Conservation (phyloP, 2,329 filamentous ascomycete genomes). For the Delphinella strobiligena region DNA sequence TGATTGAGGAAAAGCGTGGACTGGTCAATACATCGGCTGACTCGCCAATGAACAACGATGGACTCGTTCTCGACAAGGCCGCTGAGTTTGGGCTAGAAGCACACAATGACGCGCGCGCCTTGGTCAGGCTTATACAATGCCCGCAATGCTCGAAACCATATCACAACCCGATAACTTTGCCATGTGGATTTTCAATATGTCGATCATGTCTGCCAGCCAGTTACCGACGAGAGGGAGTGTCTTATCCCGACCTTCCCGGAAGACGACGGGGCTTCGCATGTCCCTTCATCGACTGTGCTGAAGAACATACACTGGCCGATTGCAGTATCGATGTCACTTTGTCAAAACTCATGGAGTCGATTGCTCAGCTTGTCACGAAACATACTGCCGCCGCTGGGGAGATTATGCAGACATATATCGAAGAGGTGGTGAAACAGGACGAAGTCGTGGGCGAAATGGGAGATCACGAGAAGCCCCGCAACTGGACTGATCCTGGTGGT, state of each 20-base stretch:
- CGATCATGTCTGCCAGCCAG: conserved; percentile 58
- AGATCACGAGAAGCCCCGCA: conserved; percentile 24
- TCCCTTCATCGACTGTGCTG: conserved; percentile 52
- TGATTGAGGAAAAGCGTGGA: too few relatives aligned
- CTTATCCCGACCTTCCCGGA: conserved; percentile 59
- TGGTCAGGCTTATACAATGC: conserved; percentile 70
- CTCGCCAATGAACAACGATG: conserved; percentile 35
- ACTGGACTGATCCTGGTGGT: conserved; percentile 40
- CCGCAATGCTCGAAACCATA: conserved; percentile 58
- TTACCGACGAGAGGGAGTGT: conserved; percentile 55
- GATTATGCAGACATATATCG: conserved; percentile 15
- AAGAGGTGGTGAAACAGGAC: conserved; percentile 28
- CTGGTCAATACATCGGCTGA: too few relatives aligned
- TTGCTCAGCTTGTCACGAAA: conserved; percentile 41
- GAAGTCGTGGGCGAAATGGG: conserved; percentile 19
- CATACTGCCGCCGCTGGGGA: conserved; percentile 22
- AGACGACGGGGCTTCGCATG: conserved; percentile 63
- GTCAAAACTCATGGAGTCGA: conserved; percentile 53
- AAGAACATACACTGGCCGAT: conserved; percentile 65
- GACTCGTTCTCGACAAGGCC: conserved; percentile 18
- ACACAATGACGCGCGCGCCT: conserved; percentile 45
- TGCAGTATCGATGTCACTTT: conserved; percentile 68
- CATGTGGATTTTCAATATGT: conserved; percentile 73
- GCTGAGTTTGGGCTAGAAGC: conserved; percentile 32
- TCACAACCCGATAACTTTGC: conserved; percentile 58